Evolutionary conservation across 345 rosid genomes (phyloP).

Genomic region (Pelargonium nanum): DNA sequence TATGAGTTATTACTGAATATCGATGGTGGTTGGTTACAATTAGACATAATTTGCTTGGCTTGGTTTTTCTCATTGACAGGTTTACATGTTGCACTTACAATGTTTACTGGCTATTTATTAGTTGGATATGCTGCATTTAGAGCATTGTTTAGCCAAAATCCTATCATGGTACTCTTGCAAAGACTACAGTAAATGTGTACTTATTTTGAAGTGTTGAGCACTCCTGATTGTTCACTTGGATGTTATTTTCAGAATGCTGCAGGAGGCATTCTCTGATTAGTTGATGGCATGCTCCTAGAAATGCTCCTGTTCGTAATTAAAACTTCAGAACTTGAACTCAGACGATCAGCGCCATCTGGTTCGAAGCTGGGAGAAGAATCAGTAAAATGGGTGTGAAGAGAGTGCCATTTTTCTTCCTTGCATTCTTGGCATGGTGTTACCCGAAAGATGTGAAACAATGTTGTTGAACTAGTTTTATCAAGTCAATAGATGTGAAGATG

Average conservation of each 20-base stretch:
- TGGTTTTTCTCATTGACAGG: no score
- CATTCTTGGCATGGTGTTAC: not conserved
- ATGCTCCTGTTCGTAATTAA: constrained; percentile 77
- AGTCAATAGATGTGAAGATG: no score
- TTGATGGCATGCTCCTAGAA: constrained; percentile 80
- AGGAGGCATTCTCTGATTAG: constrained; percentile 91
- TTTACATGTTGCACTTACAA: no score
- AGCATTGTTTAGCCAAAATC: no score
- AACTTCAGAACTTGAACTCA: constrained; percentile 41
- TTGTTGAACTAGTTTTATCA: no score
- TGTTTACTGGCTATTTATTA: no score
- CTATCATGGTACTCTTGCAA: constrained; percentile 38
- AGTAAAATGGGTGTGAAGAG: constrained; percentile 18
- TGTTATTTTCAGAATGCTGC: constrained; percentile 58
- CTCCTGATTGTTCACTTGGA: not conserved
- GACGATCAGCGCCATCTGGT: constrained; percentile 18
- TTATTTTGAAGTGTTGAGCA: not conserved
- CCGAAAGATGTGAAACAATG: not conserved
- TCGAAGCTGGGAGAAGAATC: constrained; percentile 63
- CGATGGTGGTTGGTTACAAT: no score
- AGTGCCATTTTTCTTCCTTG: no score
- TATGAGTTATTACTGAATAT: no score
- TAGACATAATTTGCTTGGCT: no score
- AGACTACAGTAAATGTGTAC: not conserved
- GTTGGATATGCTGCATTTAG: no score